Evolutionary conservation across 495 filamentous ascomycete genomes (phyloP).

Genomic region (Neurospora sp.): DNA sequence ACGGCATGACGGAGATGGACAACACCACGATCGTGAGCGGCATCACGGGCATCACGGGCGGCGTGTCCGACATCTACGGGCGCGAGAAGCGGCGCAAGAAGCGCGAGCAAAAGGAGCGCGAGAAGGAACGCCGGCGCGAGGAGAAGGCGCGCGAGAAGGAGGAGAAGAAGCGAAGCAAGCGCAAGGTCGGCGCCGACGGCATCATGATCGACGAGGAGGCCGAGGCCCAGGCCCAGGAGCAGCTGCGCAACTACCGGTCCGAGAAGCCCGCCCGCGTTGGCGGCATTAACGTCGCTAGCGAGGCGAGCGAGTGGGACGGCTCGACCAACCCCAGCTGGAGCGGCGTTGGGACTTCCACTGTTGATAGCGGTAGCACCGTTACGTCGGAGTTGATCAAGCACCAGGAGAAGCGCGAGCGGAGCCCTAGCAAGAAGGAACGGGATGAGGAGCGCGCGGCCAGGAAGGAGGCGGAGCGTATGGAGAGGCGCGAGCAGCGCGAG

Average conservation of each 20-base stretch:
- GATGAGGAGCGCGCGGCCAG: constrained; percentile 19
- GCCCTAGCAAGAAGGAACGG: constrained; percentile 39
- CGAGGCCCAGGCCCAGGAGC: constrained; percentile 55
- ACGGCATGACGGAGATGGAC: constrained; percentile 45
- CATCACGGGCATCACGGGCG: constrained; percentile 38
- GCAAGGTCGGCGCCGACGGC: constrained; percentile 35
- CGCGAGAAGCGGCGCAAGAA: constrained; percentile 36
- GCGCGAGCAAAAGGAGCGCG: constrained; percentile 41
- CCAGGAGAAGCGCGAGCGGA: constrained; percentile 37
- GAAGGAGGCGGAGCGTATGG: background rate
- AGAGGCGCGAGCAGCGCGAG: constrained; percentile 2
- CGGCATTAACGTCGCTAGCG: constrained; percentile 67
- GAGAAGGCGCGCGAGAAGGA: constrained; percentile 35
- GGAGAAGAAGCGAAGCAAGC: constrained; percentile 29
- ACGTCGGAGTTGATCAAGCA: constrained; percentile 43
- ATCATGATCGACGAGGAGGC: constrained; percentile 45
- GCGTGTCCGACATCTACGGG: constrained; percentile 35
- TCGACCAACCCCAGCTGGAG: constrained; percentile 42
- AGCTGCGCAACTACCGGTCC: constrained; percentile 62
- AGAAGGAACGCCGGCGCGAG: constrained; percentile 35
- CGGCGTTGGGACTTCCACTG: constrained; percentile 27
- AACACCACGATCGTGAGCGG: constrained; percentile 26
- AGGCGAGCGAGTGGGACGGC: constrained; percentile 63
- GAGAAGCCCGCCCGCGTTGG: constrained; percentile 79
- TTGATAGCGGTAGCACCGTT: constrained; percentile 45